phyloP scores from a whole-genome alignment of 768 basidiomycete species.

The Stropharia rugosoannulata region DNA sequence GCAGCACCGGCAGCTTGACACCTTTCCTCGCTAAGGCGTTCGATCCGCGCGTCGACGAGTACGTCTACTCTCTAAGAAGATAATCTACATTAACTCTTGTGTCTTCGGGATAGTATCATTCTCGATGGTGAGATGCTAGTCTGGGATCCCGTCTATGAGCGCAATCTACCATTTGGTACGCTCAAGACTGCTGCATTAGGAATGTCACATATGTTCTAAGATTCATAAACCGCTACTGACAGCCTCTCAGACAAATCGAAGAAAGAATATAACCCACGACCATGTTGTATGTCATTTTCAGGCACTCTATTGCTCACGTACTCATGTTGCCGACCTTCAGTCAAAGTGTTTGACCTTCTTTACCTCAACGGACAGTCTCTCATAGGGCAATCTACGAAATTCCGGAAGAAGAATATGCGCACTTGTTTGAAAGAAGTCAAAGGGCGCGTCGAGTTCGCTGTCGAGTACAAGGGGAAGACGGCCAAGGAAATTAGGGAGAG shows the following conservation, averaged over 20 bases:
- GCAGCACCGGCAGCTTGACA: constrained; percentile 84
- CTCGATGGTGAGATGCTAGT: constrained; percentile 99
- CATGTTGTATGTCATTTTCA: constrained; percentile 73
- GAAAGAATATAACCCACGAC: constrained; percentile 73
- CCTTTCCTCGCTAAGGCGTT: constrained; percentile 82
- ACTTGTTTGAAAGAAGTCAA: constrained; percentile 64
- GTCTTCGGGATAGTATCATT: constrained; percentile 61
- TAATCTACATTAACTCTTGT: not conserved
- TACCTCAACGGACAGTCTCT: constrained; percentile 85
- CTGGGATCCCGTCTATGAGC: constrained; percentile 89
- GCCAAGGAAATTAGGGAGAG: constrained; percentile 76
- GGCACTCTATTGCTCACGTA: not conserved
- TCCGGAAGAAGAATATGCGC: constrained; percentile 78
- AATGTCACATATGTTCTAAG: constrained; percentile 23
- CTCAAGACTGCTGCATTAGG: constrained; percentile 91
- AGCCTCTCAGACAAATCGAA: constrained; percentile 60
- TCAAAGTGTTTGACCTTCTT: constrained; percentile 95
- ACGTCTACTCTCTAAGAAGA: constrained; percentile 23
- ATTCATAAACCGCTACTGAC: not conserved
- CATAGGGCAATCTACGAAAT: constrained; percentile 65
- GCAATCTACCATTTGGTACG: constrained; percentile 89
- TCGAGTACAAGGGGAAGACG: constrained; percentile 71
- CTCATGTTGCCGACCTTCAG: constrained; percentile 36
- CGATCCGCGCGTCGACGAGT: constrained; percentile 79
- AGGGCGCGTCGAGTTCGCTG: constrained; percentile 81